Evolutionary conservation across 805 yeast genomes (phyloP).

Genomic region (Helenozyma rhizophorensis): DNA sequence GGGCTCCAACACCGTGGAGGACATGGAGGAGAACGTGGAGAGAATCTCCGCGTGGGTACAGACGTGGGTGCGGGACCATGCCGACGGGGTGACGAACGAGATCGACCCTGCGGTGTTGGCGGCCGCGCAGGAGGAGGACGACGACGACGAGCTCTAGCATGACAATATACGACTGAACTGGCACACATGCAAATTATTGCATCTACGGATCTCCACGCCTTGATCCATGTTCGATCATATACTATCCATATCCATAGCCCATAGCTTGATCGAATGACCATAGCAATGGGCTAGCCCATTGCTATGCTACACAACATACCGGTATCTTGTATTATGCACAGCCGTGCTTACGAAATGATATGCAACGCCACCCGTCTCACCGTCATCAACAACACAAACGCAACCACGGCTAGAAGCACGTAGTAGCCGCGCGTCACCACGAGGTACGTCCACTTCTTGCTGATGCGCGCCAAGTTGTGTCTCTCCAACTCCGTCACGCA

Average conservation of each 20-base stretch:
- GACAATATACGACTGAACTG: too few species aligned
- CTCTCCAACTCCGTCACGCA: slow-evolving; percentile 65
- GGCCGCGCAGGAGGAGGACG: slow-evolving; percentile 11
- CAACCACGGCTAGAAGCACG: slow-evolving; percentile 28
- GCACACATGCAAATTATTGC: too few species aligned
- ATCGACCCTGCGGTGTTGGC: slow-evolving; percentile 17
- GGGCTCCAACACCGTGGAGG: slow-evolving; percentile 64
- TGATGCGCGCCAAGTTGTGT: slow-evolving; percentile 57
- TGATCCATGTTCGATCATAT: too few species aligned
- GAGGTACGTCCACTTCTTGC: slow-evolving; percentile 51
- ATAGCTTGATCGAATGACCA: too few species aligned
- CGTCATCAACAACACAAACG: slow-evolving; percentile 28
- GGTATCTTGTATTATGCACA: too few species aligned
- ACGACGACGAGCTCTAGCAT: slow-evolving; percentile 1
- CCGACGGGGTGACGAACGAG: slow-evolving; percentile 56
- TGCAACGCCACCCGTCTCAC: slow-evolving; percentile 22
- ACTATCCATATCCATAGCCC: too few species aligned
- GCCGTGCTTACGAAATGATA: too few species aligned
- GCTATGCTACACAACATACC: too few species aligned
- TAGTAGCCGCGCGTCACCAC: slow-evolving; percentile 50
- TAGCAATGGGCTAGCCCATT: too few species aligned
- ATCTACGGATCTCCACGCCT: too few species aligned
- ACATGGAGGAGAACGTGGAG: slow-evolving; percentile 77
- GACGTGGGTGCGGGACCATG: slow-evolving; percentile 61
- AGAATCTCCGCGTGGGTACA: slow-evolving; percentile 72